These are phyloP conservation scores for Mrakia hoshinonis DNA, from an alignment of 768 basidiomycete genomes.

Conservation along the genomic window DNA sequence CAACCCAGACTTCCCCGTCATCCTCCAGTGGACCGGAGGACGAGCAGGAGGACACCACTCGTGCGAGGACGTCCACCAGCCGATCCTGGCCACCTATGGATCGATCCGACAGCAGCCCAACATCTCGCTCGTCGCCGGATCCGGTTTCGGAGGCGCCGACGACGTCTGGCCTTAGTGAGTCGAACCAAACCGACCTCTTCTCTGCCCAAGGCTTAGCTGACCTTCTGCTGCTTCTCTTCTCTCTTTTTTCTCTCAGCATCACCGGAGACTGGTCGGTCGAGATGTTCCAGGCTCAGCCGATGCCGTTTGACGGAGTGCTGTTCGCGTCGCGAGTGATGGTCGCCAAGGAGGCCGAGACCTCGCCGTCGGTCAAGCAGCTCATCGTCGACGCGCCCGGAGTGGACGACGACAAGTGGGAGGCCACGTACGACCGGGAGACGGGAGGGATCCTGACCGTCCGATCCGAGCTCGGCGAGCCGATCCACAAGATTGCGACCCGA, in stretches of 20 bases:
- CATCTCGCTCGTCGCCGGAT: constrained; percentile 82
- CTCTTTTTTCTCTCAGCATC: constrained; percentile 42
- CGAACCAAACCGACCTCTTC: neutral
- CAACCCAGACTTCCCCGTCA: constrained; percentile 92
- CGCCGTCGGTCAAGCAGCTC: constrained; percentile 86
- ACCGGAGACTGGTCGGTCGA: constrained; percentile 88
- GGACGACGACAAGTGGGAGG: constrained; percentile 73
- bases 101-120: constrained; percentile 82
- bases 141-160: constrained; percentile 82
- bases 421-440: constrained; percentile 84
- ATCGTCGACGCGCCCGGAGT: constrained; percentile 93
- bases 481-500: constrained; percentile 96
- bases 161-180: constrained; percentile 83
- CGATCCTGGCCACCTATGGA: constrained; percentile 79
- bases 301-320: constrained; percentile 97
- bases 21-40: constrained; percentile 98
- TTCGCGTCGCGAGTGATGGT: constrained; percentile 98
- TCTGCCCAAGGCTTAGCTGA: neutral
- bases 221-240: neutral
- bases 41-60: constrained; percentile 98
- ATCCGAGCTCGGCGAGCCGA: constrained; percentile 96
- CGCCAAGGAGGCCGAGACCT: constrained; percentile 95
- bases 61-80: constrained; percentile 97
- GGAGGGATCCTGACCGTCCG: constrained; percentile 94
- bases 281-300: constrained; percentile 73